phyloP scores from a whole-genome alignment of 352 stramenopile species.

The Pseudoperonospora humuli region DNA sequence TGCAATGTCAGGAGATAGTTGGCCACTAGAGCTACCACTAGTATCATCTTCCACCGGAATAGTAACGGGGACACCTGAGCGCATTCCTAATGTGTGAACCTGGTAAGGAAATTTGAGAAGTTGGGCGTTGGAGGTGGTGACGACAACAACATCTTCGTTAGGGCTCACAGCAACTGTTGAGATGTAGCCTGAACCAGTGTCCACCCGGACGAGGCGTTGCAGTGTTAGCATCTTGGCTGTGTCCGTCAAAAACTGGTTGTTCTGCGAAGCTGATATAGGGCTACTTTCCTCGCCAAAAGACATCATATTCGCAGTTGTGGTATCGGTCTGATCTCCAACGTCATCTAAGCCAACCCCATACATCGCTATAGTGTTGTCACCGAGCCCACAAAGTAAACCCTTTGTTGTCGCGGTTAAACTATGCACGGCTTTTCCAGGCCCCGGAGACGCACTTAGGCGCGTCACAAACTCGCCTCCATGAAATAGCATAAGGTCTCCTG shows the following conservation, averaged over 20 bases:
- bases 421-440: slow-evolving; percentile 38
- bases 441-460: slow-evolving; percentile 44
- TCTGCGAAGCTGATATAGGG: slow-evolving; percentile 1
- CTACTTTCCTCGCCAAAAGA: slow-evolving; percentile 8
- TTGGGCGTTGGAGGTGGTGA: slow-evolving; percentile 52
- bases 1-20: background rate
- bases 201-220: slow-evolving; percentile 55
- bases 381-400: slow-evolving; percentile 69
- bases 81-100: slow-evolving; percentile 21
- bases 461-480: slow-evolving; percentile 63
- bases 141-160: slow-evolving; percentile 68
- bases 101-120: slow-evolving; percentile 73
- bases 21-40: background rate
- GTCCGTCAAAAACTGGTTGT: slow-evolving; percentile 18
- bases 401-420: slow-evolving; percentile 63
- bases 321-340: slow-evolving; percentile 20
- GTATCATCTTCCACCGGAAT: slow-evolving; percentile 10
- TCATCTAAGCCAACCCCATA: slow-evolving; percentile 38
- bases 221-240: slow-evolving; percentile 37
- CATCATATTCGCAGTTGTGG: slow-evolving; percentile 22
- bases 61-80: slow-evolving; percentile 6
- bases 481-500: slow-evolving; percentile 86
- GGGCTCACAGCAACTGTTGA: slow-evolving; percentile 58
- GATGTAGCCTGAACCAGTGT: slow-evolving; percentile 35
- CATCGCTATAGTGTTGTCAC: slow-evolving; percentile 59